Evolutionary conservation across 2,329 filamentous ascomycete genomes (phyloP).

Genomic region (Emydomyces testavorans): DNA sequence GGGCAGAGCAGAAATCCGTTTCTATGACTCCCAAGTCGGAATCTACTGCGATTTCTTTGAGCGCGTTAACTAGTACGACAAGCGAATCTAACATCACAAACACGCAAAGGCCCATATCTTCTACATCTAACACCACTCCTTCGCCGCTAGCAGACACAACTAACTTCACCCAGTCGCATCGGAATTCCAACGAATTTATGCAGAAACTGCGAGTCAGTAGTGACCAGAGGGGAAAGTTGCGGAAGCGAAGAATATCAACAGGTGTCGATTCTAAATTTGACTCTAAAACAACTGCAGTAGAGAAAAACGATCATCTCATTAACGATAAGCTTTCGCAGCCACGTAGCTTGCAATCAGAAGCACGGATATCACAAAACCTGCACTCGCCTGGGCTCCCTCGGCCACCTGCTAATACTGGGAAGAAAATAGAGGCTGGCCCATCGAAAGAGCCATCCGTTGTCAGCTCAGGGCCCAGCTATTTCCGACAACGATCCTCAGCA

Average conservation of each 20-base stretch:
- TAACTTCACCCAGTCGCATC: not conserved
- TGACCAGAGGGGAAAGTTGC: slow-evolving; percentile 5
- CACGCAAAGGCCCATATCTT: not conserved
- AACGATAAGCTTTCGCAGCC: not conserved
- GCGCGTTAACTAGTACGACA: not conserved
- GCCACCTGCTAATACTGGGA: slow-evolving; percentile 2
- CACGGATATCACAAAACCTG: not conserved
- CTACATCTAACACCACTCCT: not conserved
- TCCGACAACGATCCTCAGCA: not conserved
- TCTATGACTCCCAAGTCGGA: not conserved
- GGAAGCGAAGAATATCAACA: slow-evolving; percentile 1
- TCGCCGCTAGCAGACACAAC: not conserved
- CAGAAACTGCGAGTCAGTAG: slow-evolving; percentile 10
- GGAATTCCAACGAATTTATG: slow-evolving; percentile 12
- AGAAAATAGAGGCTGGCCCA: not conserved
- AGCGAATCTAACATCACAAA: not conserved
- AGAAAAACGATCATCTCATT: not conserved
- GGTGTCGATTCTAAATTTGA: not conserved
- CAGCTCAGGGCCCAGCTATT: not conserved
- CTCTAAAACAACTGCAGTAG: not conserved
- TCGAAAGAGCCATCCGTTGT: not conserved
- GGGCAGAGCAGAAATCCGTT: not conserved
- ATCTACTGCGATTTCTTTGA: not conserved
- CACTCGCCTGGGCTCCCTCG: slow-evolving; percentile 2
- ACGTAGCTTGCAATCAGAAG: not conserved